Evolutionary conservation across 2,329 filamentous ascomycete species (phyloP), one percentile per base, ranked within the genome.

Genomic region (Cercospora canescens): DNA sequence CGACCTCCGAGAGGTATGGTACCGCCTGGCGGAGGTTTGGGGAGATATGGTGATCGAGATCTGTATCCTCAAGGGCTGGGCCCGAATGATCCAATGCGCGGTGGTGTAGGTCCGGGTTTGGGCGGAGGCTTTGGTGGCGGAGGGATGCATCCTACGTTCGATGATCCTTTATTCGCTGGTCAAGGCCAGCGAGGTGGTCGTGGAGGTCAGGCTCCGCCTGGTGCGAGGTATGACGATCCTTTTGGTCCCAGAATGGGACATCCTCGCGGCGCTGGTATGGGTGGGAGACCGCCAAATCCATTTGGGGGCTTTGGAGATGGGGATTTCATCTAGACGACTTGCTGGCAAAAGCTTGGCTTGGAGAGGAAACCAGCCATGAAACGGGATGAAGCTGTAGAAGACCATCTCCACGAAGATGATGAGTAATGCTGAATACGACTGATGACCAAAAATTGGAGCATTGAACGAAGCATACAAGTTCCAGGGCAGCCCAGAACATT

Each of bases 91-190:
- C 93, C 94, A 12, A 80, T 97, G 3, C 82, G 91, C 34, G 86
- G 88, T 6, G 86, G 87, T 32, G 83, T 85, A 56, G 81, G 86
- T n/a, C 80, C 79, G 50, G 85, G 87, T 0, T 78, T 88, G 5
- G 82, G 84, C 24, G 81, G 84, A n/a, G 82, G 59, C 7, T 68
- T 71, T 0, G 86, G 87, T 14, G 86, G 88, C 21, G 86, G 86
- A 12, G 95, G 95, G 0, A 99, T 99, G 95, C 92, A 97, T 79
- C 95, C 95, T 0, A 96, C 94, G 0, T 95, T 97, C 76, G 93
- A 97, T 73, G 94, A 98, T 75, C 93, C 92, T 6, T 79, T 97
- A 56, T 97, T 97, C 76, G 85, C 85, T 6, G 84, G 82, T 1
- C 79, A 81, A 1, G 81, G 83, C 2, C 79, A 79, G 37, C 60